Percentiles rank a stretch among this genome's conserved stretches.
phyloP scores from a whole-genome alignment of 352 stramenopile genomes.

The Globisporangium solare region DNA sequence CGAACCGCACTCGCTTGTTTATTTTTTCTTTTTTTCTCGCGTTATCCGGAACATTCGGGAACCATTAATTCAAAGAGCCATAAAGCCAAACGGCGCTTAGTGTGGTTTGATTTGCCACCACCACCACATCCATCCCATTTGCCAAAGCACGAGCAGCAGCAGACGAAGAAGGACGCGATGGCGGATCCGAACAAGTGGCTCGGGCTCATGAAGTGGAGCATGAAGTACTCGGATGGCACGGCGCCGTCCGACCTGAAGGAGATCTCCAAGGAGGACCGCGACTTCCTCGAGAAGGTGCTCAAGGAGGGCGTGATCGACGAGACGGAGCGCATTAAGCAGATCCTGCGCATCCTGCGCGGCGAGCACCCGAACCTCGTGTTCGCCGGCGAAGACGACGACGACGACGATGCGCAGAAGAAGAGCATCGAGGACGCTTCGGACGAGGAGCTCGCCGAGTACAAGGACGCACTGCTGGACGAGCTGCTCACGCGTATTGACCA shows the following conservation, averaged over 20 bases:
- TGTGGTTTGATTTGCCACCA: no score
- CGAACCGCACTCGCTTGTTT: no score
- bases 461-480: slow-evolving; percentile 77
- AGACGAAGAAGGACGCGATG: slow-evolving; percentile 15
- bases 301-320: slow-evolving; percentile 84
- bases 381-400: slow-evolving; percentile 32
- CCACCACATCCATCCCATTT: no score
- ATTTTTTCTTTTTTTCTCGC: no score
- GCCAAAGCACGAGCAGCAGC: no score
- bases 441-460: slow-evolving; percentile 76
- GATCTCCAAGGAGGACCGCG: slow-evolving; percentile 73
- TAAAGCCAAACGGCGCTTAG: no score
- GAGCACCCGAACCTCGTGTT: slow-evolving; percentile 76
- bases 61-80: no score
- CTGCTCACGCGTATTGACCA: slow-evolving; percentile 82
- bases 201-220: slow-evolving; percentile 85
- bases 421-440: slow-evolving; percentile 32
- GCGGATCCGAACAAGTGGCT: slow-evolving; percentile 85
- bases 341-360: slow-evolving; percentile 75
- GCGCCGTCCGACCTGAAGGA: slow-evolving; percentile 50
- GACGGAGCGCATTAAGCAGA: slow-evolving; percentile 79
- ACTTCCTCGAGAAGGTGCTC: slow-evolving; percentile 81
- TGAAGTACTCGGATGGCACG: slow-evolving; percentile 84
- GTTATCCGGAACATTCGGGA: no score
- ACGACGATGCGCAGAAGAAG: slow-evolving; percentile 23